phyloP scores from a whole-genome alignment of 2,329 filamentous ascomycete species.

The Lachnellula cervina region DNA sequence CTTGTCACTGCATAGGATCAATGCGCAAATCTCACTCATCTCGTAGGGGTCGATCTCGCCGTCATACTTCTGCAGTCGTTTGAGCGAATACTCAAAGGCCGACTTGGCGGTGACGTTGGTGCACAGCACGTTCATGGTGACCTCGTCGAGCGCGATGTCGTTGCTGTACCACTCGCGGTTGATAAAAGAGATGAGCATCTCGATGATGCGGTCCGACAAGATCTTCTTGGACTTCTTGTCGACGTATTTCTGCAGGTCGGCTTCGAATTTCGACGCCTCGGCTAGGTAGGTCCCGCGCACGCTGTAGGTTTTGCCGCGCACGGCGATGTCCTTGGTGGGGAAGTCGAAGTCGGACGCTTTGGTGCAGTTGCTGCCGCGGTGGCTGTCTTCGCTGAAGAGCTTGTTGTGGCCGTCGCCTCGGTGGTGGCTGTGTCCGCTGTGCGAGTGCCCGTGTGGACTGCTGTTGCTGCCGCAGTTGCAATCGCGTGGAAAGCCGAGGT shows the following conservation, averaged over 20 bases:
- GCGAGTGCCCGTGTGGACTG: neutral
- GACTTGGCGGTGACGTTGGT: slow-evolving; percentile 17
- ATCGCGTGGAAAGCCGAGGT: neutral
- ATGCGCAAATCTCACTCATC: slow-evolving; percentile 12
- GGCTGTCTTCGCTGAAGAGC: neutral
- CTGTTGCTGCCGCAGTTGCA: neutral
- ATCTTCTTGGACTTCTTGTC: slow-evolving; percentile 24
- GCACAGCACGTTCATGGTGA: slow-evolving; percentile 23
- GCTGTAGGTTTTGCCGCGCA: slow-evolving; percentile 23
- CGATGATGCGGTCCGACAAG: slow-evolving; percentile 20
- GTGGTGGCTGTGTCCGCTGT: neutral
- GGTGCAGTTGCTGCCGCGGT: neutral
- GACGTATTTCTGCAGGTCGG: slow-evolving; percentile 21
- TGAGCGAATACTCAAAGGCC: slow-evolving; percentile 14
- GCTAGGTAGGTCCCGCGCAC: slow-evolving; percentile 22
- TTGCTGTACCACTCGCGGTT: slow-evolving; percentile 20
- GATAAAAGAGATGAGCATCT: slow-evolving; percentile 25
- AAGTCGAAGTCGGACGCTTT: slow-evolving; percentile 10
- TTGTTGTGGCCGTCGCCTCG: neutral
- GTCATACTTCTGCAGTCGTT: slow-evolving; percentile 13
- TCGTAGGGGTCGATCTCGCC: neutral
- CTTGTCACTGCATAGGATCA: slow-evolving; percentile 17
- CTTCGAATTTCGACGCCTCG: slow-evolving; percentile 25
- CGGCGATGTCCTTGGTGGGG: slow-evolving; percentile 24
- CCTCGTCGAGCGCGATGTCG: slow-evolving; percentile 20